Evolutionary conservation across 345 rosid genomes (phyloP).

Genomic region (Cochlearia excelsa): DNA sequence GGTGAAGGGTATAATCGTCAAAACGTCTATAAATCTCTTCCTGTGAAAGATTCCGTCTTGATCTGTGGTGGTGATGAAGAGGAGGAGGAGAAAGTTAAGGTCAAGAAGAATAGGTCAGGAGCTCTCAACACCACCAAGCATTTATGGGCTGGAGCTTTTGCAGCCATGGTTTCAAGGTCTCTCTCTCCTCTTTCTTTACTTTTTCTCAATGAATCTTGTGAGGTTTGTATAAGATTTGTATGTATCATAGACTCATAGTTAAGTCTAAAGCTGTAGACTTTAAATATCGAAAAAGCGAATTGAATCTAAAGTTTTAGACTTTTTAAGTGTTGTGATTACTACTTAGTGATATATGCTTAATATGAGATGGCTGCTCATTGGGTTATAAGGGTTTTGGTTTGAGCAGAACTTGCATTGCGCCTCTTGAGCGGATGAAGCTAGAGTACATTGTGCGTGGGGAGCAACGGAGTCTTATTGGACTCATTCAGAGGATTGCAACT

Average conservation of each 20-base stretch:
- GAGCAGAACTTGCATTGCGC: slow-evolving; percentile 73
- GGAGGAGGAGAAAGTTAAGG: slow-evolving; percentile 10
- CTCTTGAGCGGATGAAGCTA: slow-evolving; percentile 72
- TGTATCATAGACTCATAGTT: slow-evolving; percentile 5
- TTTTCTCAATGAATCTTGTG: background rate
- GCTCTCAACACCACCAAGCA: slow-evolving; percentile 52
- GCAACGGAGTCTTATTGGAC: slow-evolving; percentile 48
- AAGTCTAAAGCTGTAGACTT: slow-evolving; percentile 18
- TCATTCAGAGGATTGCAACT: slow-evolving; percentile 50
- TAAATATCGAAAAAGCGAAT: background rate
- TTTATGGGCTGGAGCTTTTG: slow-evolving; percentile 80
- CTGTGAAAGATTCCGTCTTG: slow-evolving; percentile 24
- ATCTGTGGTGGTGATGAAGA: slow-evolving; percentile 5
- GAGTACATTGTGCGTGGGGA: slow-evolving; percentile 75
- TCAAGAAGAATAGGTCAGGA: slow-evolving; percentile 31
- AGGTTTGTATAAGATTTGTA: background rate
- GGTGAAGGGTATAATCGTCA: slow-evolving; percentile 39
- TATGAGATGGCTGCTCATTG: slow-evolving; percentile 25
- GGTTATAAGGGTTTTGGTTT: slow-evolving; percentile 33
- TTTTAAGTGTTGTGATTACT: slow-evolving; percentile 2
- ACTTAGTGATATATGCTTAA: background rate
- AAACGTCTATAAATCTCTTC: slow-evolving; percentile 25
- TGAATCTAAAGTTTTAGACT: slow-evolving; percentile 17
- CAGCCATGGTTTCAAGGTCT: slow-evolving; percentile 80
- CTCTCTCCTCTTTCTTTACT: slow-evolving; percentile 19